Evolutionary conservation across 306 rosid species (phyloP).

Genomic region (Alnus rubra): DNA sequence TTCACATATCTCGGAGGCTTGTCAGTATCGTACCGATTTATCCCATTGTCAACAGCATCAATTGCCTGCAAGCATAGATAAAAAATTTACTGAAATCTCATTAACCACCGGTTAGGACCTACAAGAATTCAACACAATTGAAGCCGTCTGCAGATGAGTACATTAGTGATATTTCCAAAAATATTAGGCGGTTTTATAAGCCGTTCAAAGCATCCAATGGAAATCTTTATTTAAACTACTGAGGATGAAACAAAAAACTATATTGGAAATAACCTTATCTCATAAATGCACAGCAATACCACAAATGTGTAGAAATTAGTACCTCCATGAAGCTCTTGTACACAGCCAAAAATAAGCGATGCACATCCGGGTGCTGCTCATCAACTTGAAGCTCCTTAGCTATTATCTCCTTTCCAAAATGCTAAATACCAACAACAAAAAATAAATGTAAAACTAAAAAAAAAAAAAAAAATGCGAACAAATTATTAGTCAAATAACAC

Average conservation of each 20-base stretch:
- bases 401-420: conserved; percentile 91
- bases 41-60: conserved; percentile 96
- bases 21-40: conserved; percentile 82
- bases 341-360: conserved; percentile 69
- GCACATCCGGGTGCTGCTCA: conserved; percentile 75
- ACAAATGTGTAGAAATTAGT: conserved; percentile 10
- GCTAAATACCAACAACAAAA: conserved; percentile 41
- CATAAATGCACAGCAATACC: neutral
- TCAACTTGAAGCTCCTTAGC: conserved; percentile 88
- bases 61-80: conserved; percentile 66
- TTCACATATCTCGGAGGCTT: conserved; percentile 93
- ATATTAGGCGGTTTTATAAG: neutral
- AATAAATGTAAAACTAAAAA: neutral
- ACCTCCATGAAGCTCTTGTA: conserved; percentile 99
- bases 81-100: neutral
- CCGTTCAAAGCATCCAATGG: neutral
- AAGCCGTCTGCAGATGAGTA: neutral
- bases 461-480: conserved; percentile 3
- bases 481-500: neutral
- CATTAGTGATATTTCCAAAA: neutral
- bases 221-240: neutral
- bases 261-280: neutral
- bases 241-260: neutral
- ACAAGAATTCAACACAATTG: neutral
- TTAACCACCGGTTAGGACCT: neutral